Evolutionary conservation across 2,329 filamentous ascomycete genomes (phyloP), one percentile per base, ranked within the genome.

Genomic region (Stachybotrys echinatus): DNA sequence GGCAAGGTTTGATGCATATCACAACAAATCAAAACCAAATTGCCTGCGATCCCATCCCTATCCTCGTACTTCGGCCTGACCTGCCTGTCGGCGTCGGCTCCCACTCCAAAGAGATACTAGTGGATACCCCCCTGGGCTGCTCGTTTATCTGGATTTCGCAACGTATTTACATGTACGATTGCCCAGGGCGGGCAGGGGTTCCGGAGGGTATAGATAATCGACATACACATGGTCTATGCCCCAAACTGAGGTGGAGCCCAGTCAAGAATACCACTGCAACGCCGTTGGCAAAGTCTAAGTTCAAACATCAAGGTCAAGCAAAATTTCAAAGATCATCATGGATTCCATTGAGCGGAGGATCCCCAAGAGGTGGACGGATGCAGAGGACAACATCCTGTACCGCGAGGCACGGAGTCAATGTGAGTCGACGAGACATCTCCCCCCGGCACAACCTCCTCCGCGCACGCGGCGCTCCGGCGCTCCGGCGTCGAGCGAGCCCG

Each of bases 351-450:
- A 46, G n/a, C 23, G 44, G 14, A 23, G 44, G n/a, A 27, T 31
- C 5, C 49, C 49, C 21, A 51, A 48, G 49, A 23, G 50, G 14
- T 52, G 50, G 50, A 52, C 50, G 17, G 47, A 46, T 3, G 50
- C 31, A 22, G 50, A 52, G 23, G 50, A 52, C 37, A 42, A 21
- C 5, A 34, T 52, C 4, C 45, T 52, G 6, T 47, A 49, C 37
- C 42, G 49, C n/a, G 50, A 52, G 23, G 48, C 48, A 5, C 18
- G 44, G 22, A 52, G 45, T 42, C 50, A 52, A 44, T 23, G 50
- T 49, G 48, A 23, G 46, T 43, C 37, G 10, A 18, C 38, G 10
- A 40, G 17, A 20, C 38, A 20, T 40, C 38, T 8, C 38, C 10
- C 19, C 38, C n/a, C n/a, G 27, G 10, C 27, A 10, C 27, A 3